Percentiles rank a stretch among this genome's conserved stretches.
phyloP scores from a whole-genome alignment of 352 stramenopile species.

The Pythium scleroteichum region DNA sequence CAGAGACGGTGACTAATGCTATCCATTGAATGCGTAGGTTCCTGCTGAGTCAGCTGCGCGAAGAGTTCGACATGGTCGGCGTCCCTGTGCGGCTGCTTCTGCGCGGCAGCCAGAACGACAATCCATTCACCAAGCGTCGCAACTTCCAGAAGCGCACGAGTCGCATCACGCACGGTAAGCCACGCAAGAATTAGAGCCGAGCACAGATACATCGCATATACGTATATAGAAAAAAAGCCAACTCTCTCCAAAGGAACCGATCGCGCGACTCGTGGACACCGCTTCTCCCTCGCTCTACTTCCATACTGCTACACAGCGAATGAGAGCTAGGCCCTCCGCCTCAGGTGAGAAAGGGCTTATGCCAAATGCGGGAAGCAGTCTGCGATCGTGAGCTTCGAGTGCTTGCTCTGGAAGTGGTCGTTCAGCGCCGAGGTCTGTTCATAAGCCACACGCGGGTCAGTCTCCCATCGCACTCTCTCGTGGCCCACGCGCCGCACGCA shows the following conservation, averaged over 20 bases:
- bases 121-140: constrained; percentile 82
- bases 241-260: background rate
- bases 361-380: constrained; percentile 63
- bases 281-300: background rate
- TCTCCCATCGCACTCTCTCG: background rate
- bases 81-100: constrained; percentile 75
- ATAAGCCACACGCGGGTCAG: background rate
- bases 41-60: constrained; percentile 70
- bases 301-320: constrained; percentile 7
- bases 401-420: constrained; percentile 85
- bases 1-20: background rate
- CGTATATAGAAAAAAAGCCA: constrained; percentile 7
- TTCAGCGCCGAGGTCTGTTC: constrained; percentile 61
- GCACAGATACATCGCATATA: background rate
- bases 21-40: constrained; percentile 35
- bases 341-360: constrained; percentile 12
- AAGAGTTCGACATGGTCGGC: constrained; percentile 86
- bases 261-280: background rate
- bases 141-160: constrained; percentile 83
- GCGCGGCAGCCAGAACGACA: constrained; percentile 71
- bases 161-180: constrained; percentile 57
- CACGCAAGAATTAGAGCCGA: constrained; percentile 30
- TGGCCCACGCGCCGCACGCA: constrained; percentile 33
- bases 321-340: background rate
- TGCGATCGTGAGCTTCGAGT: constrained; percentile 65